Evolutionary conservation across 2,329 filamentous ascomycete genomes (phyloP).

Genomic region (Cladorrhinum sp.): DNA sequence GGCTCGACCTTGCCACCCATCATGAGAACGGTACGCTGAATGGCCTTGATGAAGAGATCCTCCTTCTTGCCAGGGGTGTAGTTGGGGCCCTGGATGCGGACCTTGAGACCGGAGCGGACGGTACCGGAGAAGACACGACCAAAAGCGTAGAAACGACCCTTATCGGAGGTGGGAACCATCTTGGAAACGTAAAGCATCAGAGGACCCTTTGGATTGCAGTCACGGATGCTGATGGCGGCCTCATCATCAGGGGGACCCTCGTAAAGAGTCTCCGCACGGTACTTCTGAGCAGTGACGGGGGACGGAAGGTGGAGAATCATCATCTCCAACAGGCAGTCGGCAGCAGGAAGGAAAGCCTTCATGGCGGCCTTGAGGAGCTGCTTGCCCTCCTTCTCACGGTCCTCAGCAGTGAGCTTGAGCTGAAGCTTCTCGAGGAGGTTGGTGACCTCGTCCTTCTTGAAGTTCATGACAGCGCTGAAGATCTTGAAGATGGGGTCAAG

Average conservation of each 20-base stretch:
- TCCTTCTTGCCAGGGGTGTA: constrained; percentile 98
- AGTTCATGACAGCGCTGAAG: constrained; percentile 95
- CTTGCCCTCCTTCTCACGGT: constrained; percentile 96
- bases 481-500: constrained; percentile 99
- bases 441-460: constrained; percentile 89
- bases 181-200: constrained; percentile 99
- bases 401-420: constrained; percentile 83
- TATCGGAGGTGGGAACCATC: constrained; percentile 99
- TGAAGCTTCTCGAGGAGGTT: constrained; percentile 87
- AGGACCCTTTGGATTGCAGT: constrained; percentile 95
- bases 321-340: constrained; percentile 98
- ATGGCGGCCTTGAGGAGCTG: constrained; percentile 96
- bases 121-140: constrained; percentile 99
- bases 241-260: constrained; percentile 94
- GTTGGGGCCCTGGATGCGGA: constrained; percentile 99
- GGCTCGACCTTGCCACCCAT: constrained; percentile 99
- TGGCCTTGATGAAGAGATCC: constrained; percentile 97
- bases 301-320: constrained; percentile 99
- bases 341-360: constrained; percentile 97
- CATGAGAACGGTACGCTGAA: constrained; percentile 99
- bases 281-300: constrained; percentile 90
- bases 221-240: constrained; percentile 91
- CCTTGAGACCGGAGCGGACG: constrained; percentile 95
- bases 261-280: constrained; percentile 98
- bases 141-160: constrained; percentile 99